These are phyloP conservation scores for Rhodocollybia butyracea DNA, from an alignment of 768 basidiomycete species.

Conservation along the genomic window DNA sequence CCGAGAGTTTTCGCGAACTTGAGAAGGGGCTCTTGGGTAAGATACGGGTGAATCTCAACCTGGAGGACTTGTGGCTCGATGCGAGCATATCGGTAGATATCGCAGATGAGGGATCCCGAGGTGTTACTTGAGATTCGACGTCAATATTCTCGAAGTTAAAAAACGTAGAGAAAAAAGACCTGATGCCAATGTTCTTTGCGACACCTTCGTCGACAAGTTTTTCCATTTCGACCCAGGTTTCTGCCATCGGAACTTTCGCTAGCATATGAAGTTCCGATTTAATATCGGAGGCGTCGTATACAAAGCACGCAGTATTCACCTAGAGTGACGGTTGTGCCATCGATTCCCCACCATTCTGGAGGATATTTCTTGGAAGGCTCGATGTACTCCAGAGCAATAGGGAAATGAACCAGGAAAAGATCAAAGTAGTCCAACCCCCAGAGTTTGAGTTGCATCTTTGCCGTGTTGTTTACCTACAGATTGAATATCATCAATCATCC, in stretches of 20 bases:
- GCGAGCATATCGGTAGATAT: slow-evolving; percentile 77
- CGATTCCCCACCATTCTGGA: slow-evolving; percentile 77
- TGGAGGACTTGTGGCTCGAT: slow-evolving; percentile 69
- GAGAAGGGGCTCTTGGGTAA: slow-evolving; percentile 57
- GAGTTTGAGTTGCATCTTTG: slow-evolving; percentile 63
- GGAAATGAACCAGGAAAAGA: slow-evolving; percentile 83
- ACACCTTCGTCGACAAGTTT: slow-evolving; percentile 66
- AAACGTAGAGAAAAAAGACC: slow-evolving; percentile 30
- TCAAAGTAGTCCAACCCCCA: slow-evolving; percentile 90
- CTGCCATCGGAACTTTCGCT: slow-evolving; percentile 70
- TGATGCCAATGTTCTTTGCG: slow-evolving; percentile 77
- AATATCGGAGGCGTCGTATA: neutral
- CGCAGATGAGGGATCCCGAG: slow-evolving; percentile 66
- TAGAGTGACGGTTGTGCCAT: slow-evolving; percentile 60
- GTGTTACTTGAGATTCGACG: slow-evolving; percentile 54
- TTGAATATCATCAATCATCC: neutral
- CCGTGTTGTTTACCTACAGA: slow-evolving; percentile 46
- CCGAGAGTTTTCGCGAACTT: slow-evolving; percentile 51
- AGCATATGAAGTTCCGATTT: neutral
- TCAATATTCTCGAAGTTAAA: neutral
- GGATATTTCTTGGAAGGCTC: slow-evolving; percentile 76
- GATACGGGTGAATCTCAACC: slow-evolving; percentile 69
- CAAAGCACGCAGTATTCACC: slow-evolving; percentile 34
- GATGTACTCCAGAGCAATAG: slow-evolving; percentile 77
- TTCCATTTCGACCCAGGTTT: slow-evolving; percentile 87